Percentiles rank a stretch among this genome's conserved stretches.
Evolutionary conservation across 352 stramenopile genomes (phyloP).

Genomic region (Phytopythium sindhum): DNA sequence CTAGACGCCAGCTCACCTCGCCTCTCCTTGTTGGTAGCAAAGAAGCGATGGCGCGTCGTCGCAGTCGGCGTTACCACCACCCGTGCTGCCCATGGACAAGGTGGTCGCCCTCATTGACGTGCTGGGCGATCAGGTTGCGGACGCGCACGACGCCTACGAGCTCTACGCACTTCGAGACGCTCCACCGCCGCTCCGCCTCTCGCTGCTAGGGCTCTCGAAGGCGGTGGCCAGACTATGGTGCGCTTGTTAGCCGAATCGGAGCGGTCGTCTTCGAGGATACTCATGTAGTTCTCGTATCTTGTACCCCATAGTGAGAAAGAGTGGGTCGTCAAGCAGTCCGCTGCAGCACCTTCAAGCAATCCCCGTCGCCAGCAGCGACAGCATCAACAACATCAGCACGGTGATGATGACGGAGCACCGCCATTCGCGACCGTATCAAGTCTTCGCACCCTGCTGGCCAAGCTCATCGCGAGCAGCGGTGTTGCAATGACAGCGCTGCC

Average conservation of each 20-base stretch:
- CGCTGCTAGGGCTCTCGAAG: constrained; percentile 41
- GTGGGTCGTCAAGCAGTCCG: constrained; percentile 12
- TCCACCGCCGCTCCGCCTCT: constrained; percentile 22
- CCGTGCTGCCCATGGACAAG: constrained; percentile 28
- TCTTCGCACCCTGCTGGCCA: constrained; percentile 36
- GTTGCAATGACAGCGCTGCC: constrained; percentile 30
- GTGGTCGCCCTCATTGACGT: constrained; percentile 61
- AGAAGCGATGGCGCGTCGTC: neutral
- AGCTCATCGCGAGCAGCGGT: constrained; percentile 29
- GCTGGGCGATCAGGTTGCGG: constrained; percentile 53
- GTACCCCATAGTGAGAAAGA: constrained; percentile 11
- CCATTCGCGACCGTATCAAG: constrained; percentile 18
- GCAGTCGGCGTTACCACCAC: neutral
- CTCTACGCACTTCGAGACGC: constrained; percentile 23
- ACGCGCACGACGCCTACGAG: constrained; percentile 57
- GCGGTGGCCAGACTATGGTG: constrained; percentile 45
- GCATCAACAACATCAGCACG: neutral
- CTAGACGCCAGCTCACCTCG: neutral
- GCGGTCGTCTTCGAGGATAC: neutral
- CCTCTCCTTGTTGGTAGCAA: neutral
- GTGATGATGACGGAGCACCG: neutral
- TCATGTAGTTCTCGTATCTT: neutral
- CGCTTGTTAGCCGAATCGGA: neutral
- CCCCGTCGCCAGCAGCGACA: neutral
- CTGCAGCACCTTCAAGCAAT: neutral